Conservation (phyloP, 1,139 yeast species). For the Debaryomyces sp. region DNA sequence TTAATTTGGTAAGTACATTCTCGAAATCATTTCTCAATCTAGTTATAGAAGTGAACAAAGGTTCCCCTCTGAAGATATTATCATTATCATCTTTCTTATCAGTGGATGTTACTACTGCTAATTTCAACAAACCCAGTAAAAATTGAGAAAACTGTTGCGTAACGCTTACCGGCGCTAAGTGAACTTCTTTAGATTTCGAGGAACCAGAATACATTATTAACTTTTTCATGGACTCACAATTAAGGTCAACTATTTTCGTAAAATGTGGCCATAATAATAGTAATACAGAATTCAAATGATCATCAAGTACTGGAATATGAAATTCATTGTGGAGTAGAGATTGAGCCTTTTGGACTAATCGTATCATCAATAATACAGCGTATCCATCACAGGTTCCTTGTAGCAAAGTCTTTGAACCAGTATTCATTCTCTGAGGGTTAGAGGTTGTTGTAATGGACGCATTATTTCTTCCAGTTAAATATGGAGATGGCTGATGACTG, state of each 20-base stretch:
- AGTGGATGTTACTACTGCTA: constrained; percentile 37
- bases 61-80: constrained; percentile 54
- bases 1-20: constrained; percentile 68
- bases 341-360: constrained; percentile 68
- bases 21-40: constrained; percentile 82
- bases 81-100: constrained; percentile 18
- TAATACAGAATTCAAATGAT: constrained; percentile 67
- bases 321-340: constrained; percentile 60
- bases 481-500: constrained; percentile 28
- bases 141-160: constrained; percentile 83
- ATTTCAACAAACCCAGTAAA: constrained; percentile 68
- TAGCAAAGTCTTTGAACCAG: constrained; percentile 17
- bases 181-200: constrained; percentile 28
- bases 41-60: constrained; percentile 66
- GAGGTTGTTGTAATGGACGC: constrained; percentile 14
- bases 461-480: constrained; percentile 21
- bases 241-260: constrained; percentile 72
- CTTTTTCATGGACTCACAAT: constrained; percentile 68
- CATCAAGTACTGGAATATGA: constrained; percentile 76
- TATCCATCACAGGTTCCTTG: constrained; percentile 65
- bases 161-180: constrained; percentile 57
- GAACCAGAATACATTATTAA: constrained; percentile 25
- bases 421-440: constrained; percentile 22
- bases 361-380: constrained; percentile 77
- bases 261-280: constrained; percentile 84